These are phyloP conservation scores for Aureobasidium namibiae DNA, from an alignment of 2,329 filamentous ascomycete species.

Conservation along the genomic window DNA sequence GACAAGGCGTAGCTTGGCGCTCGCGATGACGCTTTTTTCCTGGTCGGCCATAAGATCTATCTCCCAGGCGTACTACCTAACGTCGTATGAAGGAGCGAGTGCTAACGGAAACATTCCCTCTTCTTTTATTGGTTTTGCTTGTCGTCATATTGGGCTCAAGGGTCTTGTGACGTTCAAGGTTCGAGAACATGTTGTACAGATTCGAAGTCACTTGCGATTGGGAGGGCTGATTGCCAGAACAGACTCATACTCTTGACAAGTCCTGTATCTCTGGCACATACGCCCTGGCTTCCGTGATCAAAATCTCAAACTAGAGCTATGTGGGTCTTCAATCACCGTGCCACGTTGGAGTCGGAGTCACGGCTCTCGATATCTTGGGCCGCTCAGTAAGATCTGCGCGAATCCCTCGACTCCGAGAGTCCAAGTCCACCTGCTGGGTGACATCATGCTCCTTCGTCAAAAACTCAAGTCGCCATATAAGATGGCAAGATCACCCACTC, in stretches of 20 bases:
- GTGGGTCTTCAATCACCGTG: background rate
- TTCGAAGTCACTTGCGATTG: too few species aligned
- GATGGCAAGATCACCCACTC: background rate
- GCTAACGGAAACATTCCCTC: background rate
- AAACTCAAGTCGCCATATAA: background rate
- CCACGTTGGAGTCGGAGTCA: background rate
- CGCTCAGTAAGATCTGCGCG: background rate
- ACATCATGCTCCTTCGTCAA: background rate
- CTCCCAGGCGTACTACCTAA: background rate
- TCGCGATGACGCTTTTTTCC: background rate
- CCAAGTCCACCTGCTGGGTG: background rate
- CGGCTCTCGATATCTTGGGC: background rate
- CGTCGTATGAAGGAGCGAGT: background rate
- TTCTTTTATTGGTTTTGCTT: background rate
- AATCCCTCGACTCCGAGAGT: background rate
- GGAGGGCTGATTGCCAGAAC: too few species aligned
- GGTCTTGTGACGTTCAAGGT: background rate
- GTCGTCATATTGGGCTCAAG: background rate
- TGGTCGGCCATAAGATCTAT: background rate
- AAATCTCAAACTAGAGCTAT: background rate
- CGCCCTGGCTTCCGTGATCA: background rate
- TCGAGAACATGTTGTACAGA: background rate
- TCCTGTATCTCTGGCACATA: background rate
- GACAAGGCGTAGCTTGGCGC: background rate
- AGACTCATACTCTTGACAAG: background rate